phyloP scores from a whole-genome alignment of 2,329 filamentous ascomycete species.

The Alternaria dauci region DNA sequence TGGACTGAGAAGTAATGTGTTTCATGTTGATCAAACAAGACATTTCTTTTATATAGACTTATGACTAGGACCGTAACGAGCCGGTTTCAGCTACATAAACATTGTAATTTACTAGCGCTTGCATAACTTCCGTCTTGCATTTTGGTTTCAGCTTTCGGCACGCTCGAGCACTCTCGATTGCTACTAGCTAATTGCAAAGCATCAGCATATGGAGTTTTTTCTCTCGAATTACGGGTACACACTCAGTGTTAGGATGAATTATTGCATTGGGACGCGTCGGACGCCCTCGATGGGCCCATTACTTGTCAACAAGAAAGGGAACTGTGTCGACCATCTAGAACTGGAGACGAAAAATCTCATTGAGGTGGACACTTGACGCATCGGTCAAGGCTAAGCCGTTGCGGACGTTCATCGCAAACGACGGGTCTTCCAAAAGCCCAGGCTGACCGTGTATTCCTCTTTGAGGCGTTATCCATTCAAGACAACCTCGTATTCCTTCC shows the following conservation, averaged over 20 bases:
- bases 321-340: background rate
- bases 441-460: background rate
- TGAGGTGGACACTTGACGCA: background rate
- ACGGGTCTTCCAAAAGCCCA: background rate
- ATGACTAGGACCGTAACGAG: background rate
- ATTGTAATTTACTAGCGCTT: background rate
- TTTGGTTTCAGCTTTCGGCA: background rate
- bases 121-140: background rate
- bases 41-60: background rate
- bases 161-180: background rate
- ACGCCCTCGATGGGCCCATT: background rate
- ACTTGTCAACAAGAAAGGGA: background rate
- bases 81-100: background rate
- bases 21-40: background rate
- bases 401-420: background rate
- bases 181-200: background rate
- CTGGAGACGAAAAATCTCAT: background rate
- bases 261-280: background rate
- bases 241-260: background rate
- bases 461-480: background rate
- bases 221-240: background rate
- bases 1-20: conserved; percentile 9
- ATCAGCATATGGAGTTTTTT: background rate
- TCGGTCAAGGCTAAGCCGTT: background rate
- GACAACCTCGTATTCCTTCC: background rate